Evolutionary conservation across 352 stramenopile species (phyloP).

Genomic region (Phytophthora sp.): DNA sequence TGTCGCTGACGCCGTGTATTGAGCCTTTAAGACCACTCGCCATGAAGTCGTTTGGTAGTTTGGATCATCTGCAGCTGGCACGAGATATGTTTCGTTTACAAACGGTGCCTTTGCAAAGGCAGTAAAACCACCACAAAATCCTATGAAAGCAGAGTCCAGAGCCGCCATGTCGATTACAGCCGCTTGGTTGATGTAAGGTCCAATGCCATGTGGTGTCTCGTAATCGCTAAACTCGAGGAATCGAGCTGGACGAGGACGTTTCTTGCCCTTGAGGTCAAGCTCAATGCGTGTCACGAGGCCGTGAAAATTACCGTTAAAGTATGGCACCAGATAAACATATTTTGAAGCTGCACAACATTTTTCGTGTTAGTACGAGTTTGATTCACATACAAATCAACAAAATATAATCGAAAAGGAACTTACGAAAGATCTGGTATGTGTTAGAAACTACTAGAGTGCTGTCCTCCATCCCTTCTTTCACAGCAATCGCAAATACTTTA

Average conservation of each 20-base stretch:
- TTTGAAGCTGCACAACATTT: slow-evolving; percentile 54
- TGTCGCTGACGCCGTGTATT: slow-evolving; percentile 51
- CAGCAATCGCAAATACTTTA: slow-evolving; percentile 61
- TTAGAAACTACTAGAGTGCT: slow-evolving; percentile 59
- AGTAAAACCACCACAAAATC: slow-evolving; percentile 70
- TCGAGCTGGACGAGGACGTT: slow-evolving; percentile 68
- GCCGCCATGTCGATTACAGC: slow-evolving; percentile 59
- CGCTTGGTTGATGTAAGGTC: slow-evolving; percentile 68
- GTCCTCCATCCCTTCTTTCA: slow-evolving; percentile 66
- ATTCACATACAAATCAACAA: neutral
- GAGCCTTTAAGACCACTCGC: slow-evolving; percentile 54
- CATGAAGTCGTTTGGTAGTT: slow-evolving; percentile 55
- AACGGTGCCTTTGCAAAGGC: slow-evolving; percentile 55
- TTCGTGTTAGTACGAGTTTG: slow-evolving; percentile 4
- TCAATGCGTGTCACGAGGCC: slow-evolving; percentile 67
- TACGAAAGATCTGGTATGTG: slow-evolving; percentile 69
- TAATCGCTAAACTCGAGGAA: slow-evolving; percentile 87
- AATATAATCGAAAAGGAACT: slow-evolving; percentile 10
- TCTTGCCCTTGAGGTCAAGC: slow-evolving; percentile 78
- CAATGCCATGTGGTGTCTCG: slow-evolving; percentile 64
- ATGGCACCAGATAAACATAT: slow-evolving; percentile 74
- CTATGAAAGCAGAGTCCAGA: slow-evolving; percentile 54
- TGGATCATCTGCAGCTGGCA: slow-evolving; percentile 50
- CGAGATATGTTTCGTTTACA: slow-evolving; percentile 71
- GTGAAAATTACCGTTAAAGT: slow-evolving; percentile 76